Evolutionary conservation across 202 grass and related monocot species (phyloP).

Genomic region (Panicum virgatum): DNA sequence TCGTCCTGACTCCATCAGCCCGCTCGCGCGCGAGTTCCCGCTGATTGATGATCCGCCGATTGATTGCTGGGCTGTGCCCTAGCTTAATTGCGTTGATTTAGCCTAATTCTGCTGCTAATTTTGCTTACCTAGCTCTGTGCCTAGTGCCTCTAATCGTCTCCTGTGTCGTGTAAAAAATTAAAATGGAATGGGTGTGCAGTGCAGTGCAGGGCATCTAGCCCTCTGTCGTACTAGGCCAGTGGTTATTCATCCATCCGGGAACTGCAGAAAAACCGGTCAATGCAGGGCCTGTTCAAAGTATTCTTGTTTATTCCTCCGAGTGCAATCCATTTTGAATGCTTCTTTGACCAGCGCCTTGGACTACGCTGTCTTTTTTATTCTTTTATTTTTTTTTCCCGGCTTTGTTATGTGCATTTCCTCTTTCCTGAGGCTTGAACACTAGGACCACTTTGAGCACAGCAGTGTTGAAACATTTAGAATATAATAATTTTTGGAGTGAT

Average conservation of each 20-base stretch:
- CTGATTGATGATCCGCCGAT: too few relatives aligned
- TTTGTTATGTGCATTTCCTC: neutral
- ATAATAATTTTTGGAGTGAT: too few relatives aligned
- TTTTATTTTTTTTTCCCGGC: neutral
- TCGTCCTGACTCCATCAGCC: conserved; percentile 42
- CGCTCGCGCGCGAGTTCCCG: neutral
- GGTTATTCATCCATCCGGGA: conserved; percentile 36
- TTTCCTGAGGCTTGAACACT: neutral
- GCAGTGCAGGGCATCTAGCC: conserved; percentile 39
- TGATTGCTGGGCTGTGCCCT: neutral
- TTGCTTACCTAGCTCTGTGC: conserved; percentile 28
- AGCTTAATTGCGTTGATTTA: neutral
- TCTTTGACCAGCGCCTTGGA: conserved; percentile 43
- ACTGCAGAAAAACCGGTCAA: conserved; percentile 30
- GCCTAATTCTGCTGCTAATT: conserved; percentile 44
- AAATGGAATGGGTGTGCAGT: too few relatives aligned
- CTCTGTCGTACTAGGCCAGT: conserved; percentile 37
- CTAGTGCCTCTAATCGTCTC: neutral
- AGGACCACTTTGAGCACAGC: neutral
- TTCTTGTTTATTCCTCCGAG: conserved; percentile 40
- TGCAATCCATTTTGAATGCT: conserved; percentile 48
- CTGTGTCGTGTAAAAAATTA: neutral
- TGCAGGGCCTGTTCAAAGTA: conserved; percentile 49
- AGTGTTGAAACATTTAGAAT: neutral
- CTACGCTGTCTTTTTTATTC: conserved; percentile 1